Base-by-base conservation (phyloP, 2,329 filamentous ascomycete species). In the Fusarium sp. region DNA sequence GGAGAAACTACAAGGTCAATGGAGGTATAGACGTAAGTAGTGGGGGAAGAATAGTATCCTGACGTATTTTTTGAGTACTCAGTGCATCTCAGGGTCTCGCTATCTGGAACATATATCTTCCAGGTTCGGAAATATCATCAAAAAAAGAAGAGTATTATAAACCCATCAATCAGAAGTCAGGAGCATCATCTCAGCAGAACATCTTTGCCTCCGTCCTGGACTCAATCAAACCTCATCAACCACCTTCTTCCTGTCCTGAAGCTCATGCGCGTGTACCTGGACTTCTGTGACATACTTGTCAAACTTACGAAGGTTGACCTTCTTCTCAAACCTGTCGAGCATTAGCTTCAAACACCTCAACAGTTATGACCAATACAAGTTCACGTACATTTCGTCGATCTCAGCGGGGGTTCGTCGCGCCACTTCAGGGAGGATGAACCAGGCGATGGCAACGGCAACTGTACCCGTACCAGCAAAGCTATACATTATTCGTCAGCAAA, bases 211-310 rank as follows among this genome's bases (percentile, higher is more conserved):
- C 5, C 22, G 22, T 10, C 6, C 1, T 39, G 1, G 5, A 2
- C 2, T 2, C 9, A 4, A 9, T 28, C 9, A 51, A 51, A 26
- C 33, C 49, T 51, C 34, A 13, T 51, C 49, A 0, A 7, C 24
- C 1, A 31, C 24, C 10, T n/a, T 42, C n/a, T 51, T 31, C 34
- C 17, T 42, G 7, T 51, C 49, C n/a, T 51, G 48, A 17, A 51
- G 48, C 14, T 42, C 24, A 20, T 42, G 48, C 7, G 48, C 49
- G 15, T 43, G 14, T 17, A 52, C 49, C 24, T 52, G 49, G 39
- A 43, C 49, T 17, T 52, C 36, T 9, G 49, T 51, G 34, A 51
- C 49, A 31, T 10, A 51, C n/a, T 20, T 51, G 9, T 51, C 22
- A 13, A 51, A 51, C 5, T 51, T 28, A 8, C 49, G 49, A 22